Evolutionary conservation across 345 rosid genomes (phyloP), one percentile per base, ranked within the genome.

Genomic region (Clarkia xantiana): DNA sequence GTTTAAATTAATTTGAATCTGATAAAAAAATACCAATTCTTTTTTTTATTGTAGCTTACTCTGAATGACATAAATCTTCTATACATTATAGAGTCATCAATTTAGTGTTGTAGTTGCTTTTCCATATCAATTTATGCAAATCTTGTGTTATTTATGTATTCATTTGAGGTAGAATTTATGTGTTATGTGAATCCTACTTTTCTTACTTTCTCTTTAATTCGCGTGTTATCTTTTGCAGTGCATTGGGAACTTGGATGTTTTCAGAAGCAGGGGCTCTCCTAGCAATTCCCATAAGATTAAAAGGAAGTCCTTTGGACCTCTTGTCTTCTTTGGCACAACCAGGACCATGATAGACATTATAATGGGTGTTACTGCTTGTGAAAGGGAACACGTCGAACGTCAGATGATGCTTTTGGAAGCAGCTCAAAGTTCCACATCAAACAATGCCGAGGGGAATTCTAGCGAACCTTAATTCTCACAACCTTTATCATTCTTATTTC

Each of bases 301-400:
- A 59, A 76, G 86, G 43, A 90, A 86, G 67, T 90, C 96, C 40
- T 60, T 90, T 16, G 93, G 73, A 2, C 94, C 96, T 9, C 89
- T 90, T 4, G 96, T 86, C 55, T 86, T 86, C 79, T 86, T 90
- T 10, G 94, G 97, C 66, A 86, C 97, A 11, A 90, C 96, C 0
- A 96, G 96, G 29, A 86, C 96, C 14, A 90, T 90, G 97, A 84
- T 86, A 3, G 96, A 90, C 55, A 90, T 86, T 58, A 82, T 86
- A 40, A 73, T 83, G 66, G 97, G 94, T 22, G 75, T 86, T 64
- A 86, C 67, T 53, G 87, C 83, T 14, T 86, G 98, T 14, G 96
- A 81, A 58, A 81, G 98, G 73, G 96, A 91, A 64, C 93, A 91
- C n/a, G 96, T 96, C 1, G 94, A 91, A 62, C 86, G 76, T 55